Base-by-base conservation (phyloP, 2,329 filamentous ascomycete species). In the Arthrinium puccinioides region DNA sequence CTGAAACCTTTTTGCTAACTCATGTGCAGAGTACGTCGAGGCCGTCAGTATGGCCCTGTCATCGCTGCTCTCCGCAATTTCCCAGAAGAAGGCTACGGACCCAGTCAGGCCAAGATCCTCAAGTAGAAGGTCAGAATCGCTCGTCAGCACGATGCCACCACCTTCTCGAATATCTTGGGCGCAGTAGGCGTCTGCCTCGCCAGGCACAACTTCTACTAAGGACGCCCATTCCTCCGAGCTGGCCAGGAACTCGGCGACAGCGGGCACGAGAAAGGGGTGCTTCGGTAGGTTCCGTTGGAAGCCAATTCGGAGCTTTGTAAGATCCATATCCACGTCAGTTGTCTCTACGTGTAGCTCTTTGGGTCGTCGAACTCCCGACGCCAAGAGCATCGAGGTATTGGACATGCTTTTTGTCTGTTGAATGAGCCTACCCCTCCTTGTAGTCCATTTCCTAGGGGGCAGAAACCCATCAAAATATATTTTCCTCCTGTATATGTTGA, bases 401-500 rank as follows among this genome's bases (percentile, higher is more conserved):
- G 71, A 67, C 16, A 89, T 61, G 16, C 74, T 69, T 4, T 63
- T 60, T 7, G 82, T 74, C 16, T 69, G 74, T 15, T 66, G 69
- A 34, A 76, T 64, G 24, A 84, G 66, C 23, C 87, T 72, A 9
- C 70, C 58, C 35, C 80, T 61, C 5, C 87, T 74, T 6, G 78
- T 75, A 0, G 62, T 55, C 23, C 71, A 68, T 54, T 95, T 95
- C 5, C 67, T 59, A 0, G 56, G 41, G 1, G 90, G 90, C 1
- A 97, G 69, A 39, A 77, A 81, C 11, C 88, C 88, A 57, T 97
- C 90, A 50, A 97, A 96, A 55, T 83, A 88, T 37, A 96, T 84
- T 32, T 71, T 76, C 40, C 75, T 63, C 47, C 80, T 85, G 47
- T 27, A 24, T 31, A 56, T 56, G 44, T 19, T 45, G 33, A 36